Evolutionary conservation across 805 yeast species (phyloP).

Genomic region (Metschnikowia arizonensis): DNA sequence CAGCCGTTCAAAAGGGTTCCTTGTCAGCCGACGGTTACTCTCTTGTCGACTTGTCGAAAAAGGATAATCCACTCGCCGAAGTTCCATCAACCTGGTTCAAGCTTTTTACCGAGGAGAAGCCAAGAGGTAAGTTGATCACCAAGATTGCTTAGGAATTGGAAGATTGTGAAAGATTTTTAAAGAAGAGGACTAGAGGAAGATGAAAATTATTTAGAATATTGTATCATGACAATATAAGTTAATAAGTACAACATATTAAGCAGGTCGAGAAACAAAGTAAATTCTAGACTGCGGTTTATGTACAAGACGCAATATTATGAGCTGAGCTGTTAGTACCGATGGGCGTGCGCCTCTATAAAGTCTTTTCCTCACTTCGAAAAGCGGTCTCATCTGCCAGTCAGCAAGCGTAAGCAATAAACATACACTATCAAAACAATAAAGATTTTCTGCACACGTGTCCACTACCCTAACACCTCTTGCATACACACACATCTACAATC

Average conservation of each 20-base stretch:
- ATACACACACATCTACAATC: neutral
- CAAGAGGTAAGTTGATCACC: slow-evolving; percentile 18
- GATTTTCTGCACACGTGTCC: neutral
- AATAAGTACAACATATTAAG: neutral
- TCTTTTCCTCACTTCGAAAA: neutral
- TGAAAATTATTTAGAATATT: too few relatives aligned
- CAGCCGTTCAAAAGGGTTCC: slow-evolving; percentile 39
- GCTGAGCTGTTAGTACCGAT: neutral
- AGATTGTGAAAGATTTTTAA: too few relatives aligned
- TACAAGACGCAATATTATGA: neutral
- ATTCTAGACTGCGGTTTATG: neutral
- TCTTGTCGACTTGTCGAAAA: slow-evolving; percentile 40
- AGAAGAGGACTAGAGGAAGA: too few relatives aligned
- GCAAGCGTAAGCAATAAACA: neutral
- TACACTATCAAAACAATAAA: neutral
- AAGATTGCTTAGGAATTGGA: slow-evolving; percentile 8
- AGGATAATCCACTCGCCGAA: slow-evolving; percentile 16
- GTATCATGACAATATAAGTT: neutral
- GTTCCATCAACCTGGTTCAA: slow-evolving; percentile 16
- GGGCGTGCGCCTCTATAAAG: neutral
- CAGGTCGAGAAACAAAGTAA: neutral
- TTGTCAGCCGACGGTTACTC: slow-evolving; percentile 33
- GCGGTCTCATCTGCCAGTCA: neutral
- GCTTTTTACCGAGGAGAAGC: slow-evolving; percentile 20
- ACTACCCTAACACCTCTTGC: too few relatives aligned